Conservation (phyloP, 1,139 yeast genomes). For the Groenewaldozyma sp. region DNA sequence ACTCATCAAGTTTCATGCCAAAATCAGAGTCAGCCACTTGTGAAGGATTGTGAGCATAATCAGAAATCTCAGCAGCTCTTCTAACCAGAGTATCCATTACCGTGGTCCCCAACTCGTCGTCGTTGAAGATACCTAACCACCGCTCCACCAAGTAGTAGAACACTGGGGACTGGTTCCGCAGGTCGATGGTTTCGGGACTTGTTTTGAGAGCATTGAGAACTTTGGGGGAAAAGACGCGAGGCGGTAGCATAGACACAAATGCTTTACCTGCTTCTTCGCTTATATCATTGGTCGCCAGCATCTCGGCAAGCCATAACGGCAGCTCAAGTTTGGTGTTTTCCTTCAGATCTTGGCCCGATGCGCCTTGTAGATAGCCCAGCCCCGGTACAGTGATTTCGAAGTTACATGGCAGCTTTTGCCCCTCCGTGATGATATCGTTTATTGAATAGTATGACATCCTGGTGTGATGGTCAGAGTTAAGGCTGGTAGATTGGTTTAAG, state of each 20-base stretch:
- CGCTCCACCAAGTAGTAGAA: constrained; percentile 61
- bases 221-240: constrained; percentile 52
- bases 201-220: constrained; percentile 79
- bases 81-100: constrained; percentile 46
- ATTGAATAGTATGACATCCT: constrained; percentile 58
- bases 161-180: constrained; percentile 57
- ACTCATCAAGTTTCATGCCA: constrained; percentile 61
- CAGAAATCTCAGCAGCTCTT: constrained; percentile 63
- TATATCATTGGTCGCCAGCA: constrained; percentile 43
- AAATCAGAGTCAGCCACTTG: constrained; percentile 36
- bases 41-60: constrained; percentile 52
- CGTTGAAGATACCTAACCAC: constrained; percentile 66
- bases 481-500: too few species aligned
- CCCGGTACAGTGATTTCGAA: constrained; percentile 78
- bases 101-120: constrained; percentile 49
- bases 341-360: constrained; percentile 48
- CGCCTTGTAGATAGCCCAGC: constrained; percentile 78
- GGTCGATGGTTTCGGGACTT: constrained; percentile 56
- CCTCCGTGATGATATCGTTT: constrained; percentile 79
- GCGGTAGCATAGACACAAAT: constrained; percentile 61
- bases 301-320: constrained; percentile 85
- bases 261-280: constrained; percentile 37
- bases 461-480: too few species aligned
- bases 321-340: constrained; percentile 64
- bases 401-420: constrained; percentile 62